phyloP scores from a whole-genome alignment of 495 filamentous ascomycete genomes.

The Trichoderma orchidacearum region DNA sequence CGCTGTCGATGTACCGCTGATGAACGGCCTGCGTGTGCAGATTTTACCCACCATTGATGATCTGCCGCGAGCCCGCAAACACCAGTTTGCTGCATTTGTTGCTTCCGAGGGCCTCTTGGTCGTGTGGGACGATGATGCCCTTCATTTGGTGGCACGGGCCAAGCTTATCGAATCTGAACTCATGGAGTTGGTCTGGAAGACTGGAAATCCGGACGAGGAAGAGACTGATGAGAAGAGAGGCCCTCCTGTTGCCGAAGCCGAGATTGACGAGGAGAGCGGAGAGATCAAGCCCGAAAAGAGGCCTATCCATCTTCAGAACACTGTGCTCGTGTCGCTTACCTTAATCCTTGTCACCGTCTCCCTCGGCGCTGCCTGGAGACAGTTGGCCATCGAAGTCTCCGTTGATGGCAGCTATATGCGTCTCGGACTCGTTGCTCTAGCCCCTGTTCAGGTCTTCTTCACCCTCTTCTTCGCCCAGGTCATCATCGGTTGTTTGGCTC shows the following conservation, averaged over 20 bases:
- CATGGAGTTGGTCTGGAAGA: slow-evolving; percentile 61
- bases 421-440: slow-evolving; percentile 45
- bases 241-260: slow-evolving; percentile 24
- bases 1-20: slow-evolving; percentile 58
- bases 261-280: slow-evolving; percentile 61
- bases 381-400: slow-evolving; percentile 51
- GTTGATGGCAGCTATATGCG: slow-evolving; percentile 49
- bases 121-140: slow-evolving; percentile 66
- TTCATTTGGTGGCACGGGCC: slow-evolving; percentile 51
- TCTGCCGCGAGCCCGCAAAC: slow-evolving; percentile 50
- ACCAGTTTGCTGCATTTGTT: slow-evolving; percentile 67
- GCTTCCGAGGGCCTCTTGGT: slow-evolving; percentile 52
- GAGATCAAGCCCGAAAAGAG: slow-evolving; percentile 47
- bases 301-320: slow-evolving; percentile 52
- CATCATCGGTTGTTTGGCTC: slow-evolving; percentile 59
- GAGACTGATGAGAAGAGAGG: slow-evolving; percentile 31
- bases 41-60: slow-evolving; percentile 58
- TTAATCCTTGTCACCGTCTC: slow-evolving; percentile 46
- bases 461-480: slow-evolving; percentile 66
- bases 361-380: slow-evolving; percentile 52
- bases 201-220: slow-evolving; percentile 30
- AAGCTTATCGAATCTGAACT: slow-evolving; percentile 57
- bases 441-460: slow-evolving; percentile 66
- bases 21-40: slow-evolving; percentile 60
- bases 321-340: slow-evolving; percentile 49